Base-by-base conservation (phyloP, 73 alveolate species). In the Urostyla sp. region DNA sequence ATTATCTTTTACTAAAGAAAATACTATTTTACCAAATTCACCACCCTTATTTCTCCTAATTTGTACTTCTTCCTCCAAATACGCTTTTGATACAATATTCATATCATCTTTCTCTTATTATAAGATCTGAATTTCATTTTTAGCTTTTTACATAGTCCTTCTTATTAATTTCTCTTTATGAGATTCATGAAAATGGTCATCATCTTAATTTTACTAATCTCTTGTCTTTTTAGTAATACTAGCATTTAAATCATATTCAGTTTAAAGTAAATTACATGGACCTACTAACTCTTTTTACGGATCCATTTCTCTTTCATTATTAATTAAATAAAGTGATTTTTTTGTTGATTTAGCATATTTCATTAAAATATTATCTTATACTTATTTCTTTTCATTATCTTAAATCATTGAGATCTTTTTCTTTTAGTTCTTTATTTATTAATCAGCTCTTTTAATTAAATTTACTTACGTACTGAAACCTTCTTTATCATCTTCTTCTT, bases 281-380 rank as follows among this genome's bases (percentile, higher is more conserved):
- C 75, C 75, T 7, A 58, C 54, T 27, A 35, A 20, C 23, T 58
- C 75, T 11, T n/a, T 6, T 31, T 58, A 58, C 16, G 54, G 7
- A 31, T 58, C 75, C 13, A 58, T 35, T 58, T 58, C 24, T 15
- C 10, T 27, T 20, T 58, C 75, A 58, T 58, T 55, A 58, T 58
- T 34, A 3, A 58, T 6, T n/a, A 58, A 1, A 18, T 58, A 34
- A 31, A 58, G 13, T 13, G 32, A 55, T 34, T 55, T 58, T 31
- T 58, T 58, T 34, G 8, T 16, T 10, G 75, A 35, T 5, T 35
- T n/a, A n/a, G n/a, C n/a, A n/a, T n/a, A n/a, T n/a, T n/a, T n/a
- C n/a, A n/a, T n/a, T n/a, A n/a, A n/a, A n/a, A n/a, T n/a, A n/a
- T n/a, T 36, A 58, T 58, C 37, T 27, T 35, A 27, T 7, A 58